Percentiles rank a stretch among this genome's conserved stretches.
Conservation (phyloP, 1,139 yeast genomes). For the Pichia sp. region DNA sequence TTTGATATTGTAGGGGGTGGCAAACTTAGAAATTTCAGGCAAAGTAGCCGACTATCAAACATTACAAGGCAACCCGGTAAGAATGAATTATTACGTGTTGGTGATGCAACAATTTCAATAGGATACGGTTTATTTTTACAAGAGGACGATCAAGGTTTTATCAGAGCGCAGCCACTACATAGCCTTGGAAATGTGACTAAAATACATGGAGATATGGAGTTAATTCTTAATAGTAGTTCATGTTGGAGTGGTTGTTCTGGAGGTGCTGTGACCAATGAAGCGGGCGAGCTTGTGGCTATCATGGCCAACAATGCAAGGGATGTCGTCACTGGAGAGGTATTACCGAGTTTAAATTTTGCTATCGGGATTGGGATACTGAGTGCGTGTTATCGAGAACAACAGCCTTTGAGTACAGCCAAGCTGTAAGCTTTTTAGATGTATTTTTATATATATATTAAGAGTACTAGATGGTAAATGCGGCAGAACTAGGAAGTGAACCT, state of each 20-base stretch:
- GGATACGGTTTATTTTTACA: constrained; percentile 3
- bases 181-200: constrained; percentile 2
- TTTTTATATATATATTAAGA: too few species aligned
- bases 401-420: too few species aligned
- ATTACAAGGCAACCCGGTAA: too few species aligned
- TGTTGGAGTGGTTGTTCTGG: constrained; percentile 6
- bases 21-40: background rate
- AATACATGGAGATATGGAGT: background rate
- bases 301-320: constrained; percentile 3
- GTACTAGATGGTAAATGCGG: too few species aligned
- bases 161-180: background rate
- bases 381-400: background rate
- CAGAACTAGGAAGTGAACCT: too few species aligned
- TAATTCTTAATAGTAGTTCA: background rate
- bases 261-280: constrained; percentile 1
- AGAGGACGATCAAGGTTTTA: background rate
- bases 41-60: too few species aligned
- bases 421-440: too few species aligned
- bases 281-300: constrained; percentile 1
- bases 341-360: background rate
- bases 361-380: background rate
- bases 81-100: background rate
- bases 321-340: constrained; percentile 1
- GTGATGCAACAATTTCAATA: constrained; percentile 1
- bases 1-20: background rate